Evolutionary conservation across 2,329 filamentous ascomycete genomes (phyloP), one percentile per base, ranked within the genome.

Genomic region (Alternaria atra): DNA sequence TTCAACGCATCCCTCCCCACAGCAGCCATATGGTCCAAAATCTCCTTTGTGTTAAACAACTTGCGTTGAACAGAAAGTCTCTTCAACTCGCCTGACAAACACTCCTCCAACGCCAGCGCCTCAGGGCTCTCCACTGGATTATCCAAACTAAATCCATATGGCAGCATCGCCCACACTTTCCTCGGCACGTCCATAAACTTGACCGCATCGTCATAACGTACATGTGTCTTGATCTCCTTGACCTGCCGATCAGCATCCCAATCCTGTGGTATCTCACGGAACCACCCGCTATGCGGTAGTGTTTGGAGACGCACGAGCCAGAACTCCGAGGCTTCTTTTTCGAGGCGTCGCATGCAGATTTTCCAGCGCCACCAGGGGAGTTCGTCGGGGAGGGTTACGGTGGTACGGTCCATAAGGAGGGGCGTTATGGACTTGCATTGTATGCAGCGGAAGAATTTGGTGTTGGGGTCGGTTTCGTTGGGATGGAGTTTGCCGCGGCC

Each of bases 381-480:
- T 43, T 65, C 57, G 40, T 50, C 44, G 0, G 56, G 32, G 4
- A 9, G 43, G 6, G 47, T 56, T 9, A 53, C 39, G 15, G 27
- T 15, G 7, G 44, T 37, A 42, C 62, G 59, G 44, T 62, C 55
- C 15, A 32, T 35, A 2, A 17, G 17, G 6, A 50, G 6, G 13
- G 52, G 40, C n/a, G 44, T 56, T 13, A 62, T 59, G 20, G 1
- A 8, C 17, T 42, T 42, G 43, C 62, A 65, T 8, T 25, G 9
- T 12, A 48, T 34, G 44, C 60, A 63, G 52, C 60, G 60, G 27
- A 46, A 63, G 46, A 53, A 63, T 30, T 63, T 63, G 10, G 25
- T 25, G 10, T 12, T 13, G n/a, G 60, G 56, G 37, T 63, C 60
- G 3, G 27, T 48, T 42, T 60, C 57, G 23, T 29, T 20, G 29